Evolutionary conservation across 2,329 filamentous ascomycete genomes (phyloP).

Genomic region (Lachnellula subtilissima): DNA sequence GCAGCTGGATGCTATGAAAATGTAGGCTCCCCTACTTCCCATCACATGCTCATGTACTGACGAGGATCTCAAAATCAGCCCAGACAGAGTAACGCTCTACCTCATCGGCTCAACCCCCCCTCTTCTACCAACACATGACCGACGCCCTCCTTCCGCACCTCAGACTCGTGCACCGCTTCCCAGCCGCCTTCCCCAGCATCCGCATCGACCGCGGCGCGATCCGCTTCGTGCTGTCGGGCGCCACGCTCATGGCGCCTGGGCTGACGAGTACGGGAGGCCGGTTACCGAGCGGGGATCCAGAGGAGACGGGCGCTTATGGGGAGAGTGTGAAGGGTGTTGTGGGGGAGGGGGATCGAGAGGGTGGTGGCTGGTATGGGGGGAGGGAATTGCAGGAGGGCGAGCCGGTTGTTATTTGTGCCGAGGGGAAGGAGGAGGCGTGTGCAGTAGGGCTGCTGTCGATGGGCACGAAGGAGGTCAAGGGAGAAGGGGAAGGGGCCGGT

Average conservation of each 20-base stretch:
- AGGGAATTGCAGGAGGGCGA: too few relatives aligned
- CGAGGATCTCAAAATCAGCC: constrained; percentile 38
- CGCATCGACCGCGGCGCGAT: constrained; percentile 95
- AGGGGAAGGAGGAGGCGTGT: too few relatives aligned
- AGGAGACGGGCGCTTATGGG: constrained; percentile 34
- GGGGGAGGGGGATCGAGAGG: constrained; percentile 1
- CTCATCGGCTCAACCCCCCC: constrained; percentile 69
- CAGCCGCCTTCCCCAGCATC: constrained; percentile 73
- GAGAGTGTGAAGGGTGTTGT: constrained; percentile 17
- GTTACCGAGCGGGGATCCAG: constrained; percentile 51
- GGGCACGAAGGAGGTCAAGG: too few relatives aligned
- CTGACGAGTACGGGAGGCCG: constrained; percentile 79
- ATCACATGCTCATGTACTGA: not conserved
- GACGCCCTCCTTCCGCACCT: constrained; percentile 82
- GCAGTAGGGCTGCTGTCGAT: too few relatives aligned
- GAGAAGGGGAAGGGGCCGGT: too few relatives aligned
- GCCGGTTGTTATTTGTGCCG: too few relatives aligned
- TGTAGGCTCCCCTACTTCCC: constrained; percentile 40
- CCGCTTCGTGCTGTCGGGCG: constrained; percentile 89
- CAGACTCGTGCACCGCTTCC: constrained; percentile 83
- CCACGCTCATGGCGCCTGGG: constrained; percentile 93
- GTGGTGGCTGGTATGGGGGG: too few relatives aligned
- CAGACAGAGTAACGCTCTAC: constrained; percentile 86
- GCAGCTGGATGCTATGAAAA: constrained; percentile 83
- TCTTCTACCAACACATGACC: constrained; percentile 83